These are phyloP conservation scores for Seminavis robusta DNA, from an alignment of 108 stramenopile species.

Conservation along the genomic window DNA sequence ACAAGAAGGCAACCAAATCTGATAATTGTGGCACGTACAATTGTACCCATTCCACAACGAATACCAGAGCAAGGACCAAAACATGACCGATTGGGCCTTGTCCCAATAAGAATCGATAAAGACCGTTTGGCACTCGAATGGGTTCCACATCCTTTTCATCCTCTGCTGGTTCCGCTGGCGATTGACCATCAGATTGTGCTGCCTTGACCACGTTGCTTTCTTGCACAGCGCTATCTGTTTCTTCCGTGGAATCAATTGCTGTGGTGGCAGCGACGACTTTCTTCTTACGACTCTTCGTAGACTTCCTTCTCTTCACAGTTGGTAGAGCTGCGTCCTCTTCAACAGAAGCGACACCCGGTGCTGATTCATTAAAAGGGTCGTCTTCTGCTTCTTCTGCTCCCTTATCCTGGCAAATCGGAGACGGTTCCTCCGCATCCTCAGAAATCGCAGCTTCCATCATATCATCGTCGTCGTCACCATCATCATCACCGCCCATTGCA, in stretches of 20 bases:
- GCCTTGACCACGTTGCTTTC: constrained; percentile 2
- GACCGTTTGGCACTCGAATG: constrained; percentile 44
- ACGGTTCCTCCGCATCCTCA: too few species aligned
- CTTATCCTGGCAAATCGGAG: too few species aligned
- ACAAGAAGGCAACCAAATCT: constrained; percentile 10
- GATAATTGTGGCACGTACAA: constrained; percentile 50
- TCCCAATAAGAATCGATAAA: constrained; percentile 62
- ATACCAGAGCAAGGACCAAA: constrained; percentile 41
- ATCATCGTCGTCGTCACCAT: too few species aligned
- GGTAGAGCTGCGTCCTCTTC: not conserved
- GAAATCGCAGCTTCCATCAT: too few species aligned
- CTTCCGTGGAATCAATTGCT: not conserved
- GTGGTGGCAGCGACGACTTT: not conserved
- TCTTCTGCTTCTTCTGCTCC: too few species aligned
- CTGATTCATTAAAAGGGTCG: too few species aligned
- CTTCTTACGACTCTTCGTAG: not conserved
- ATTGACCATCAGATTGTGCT: constrained; percentile 1
- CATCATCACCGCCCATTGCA: too few species aligned
- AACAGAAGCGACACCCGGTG: not conserved
- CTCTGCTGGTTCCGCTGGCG: not conserved
- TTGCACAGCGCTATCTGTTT: not conserved
- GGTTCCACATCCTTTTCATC: constrained; percentile 1
- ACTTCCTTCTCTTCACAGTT: not conserved
- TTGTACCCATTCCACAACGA: constrained; percentile 48
- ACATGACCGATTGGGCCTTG: constrained; percentile 56